Evolutionary conservation across 257 asterid species (phyloP).

Genomic region (Plantago ovata): DNA sequence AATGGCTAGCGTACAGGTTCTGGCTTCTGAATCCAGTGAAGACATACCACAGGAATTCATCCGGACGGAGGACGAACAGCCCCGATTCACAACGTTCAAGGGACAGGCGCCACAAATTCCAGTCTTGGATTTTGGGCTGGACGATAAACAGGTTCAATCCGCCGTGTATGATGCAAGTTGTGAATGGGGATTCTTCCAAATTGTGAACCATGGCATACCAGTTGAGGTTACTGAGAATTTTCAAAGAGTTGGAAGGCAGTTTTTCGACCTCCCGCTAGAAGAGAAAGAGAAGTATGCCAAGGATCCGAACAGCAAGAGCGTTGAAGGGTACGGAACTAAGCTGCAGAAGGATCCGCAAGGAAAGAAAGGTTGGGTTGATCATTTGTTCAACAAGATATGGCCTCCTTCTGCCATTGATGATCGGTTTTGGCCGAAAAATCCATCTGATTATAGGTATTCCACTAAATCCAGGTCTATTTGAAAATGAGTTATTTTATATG

Average conservation of each 20-base stretch:
- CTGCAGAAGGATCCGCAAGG: slow-evolving; percentile 54
- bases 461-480: not conserved
- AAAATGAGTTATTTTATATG: not conserved
- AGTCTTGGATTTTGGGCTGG: slow-evolving; percentile 36
- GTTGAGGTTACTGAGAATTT: slow-evolving; percentile 30
- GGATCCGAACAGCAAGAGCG: slow-evolving; percentile 27
- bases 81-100: slow-evolving; percentile 43
- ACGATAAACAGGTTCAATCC: slow-evolving; percentile 12
- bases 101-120: slow-evolving; percentile 50
- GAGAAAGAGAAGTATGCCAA: slow-evolving; percentile 50
- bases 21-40: slow-evolving; percentile 30
- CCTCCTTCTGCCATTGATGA: slow-evolving; percentile 56
- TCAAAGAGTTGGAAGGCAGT: slow-evolving; percentile 43
- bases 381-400: slow-evolving; percentile 66
- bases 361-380: slow-evolving; percentile 87
- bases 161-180: slow-evolving; percentile 30
- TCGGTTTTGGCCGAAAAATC: slow-evolving; percentile 68
- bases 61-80: slow-evolving; percentile 45
- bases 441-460: slow-evolving; percentile 58
- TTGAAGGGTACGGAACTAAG: slow-evolving; percentile 69
- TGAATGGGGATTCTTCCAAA: slow-evolving; percentile 60
- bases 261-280: slow-evolving; percentile 46
- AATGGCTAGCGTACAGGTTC: slow-evolving; percentile 35
- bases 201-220: slow-evolving; percentile 59
- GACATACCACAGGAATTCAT: slow-evolving; percentile 43